Evolutionary conservation across 106 monocot genomes (phyloP).

Genomic region (Ottelia alismoides): DNA sequence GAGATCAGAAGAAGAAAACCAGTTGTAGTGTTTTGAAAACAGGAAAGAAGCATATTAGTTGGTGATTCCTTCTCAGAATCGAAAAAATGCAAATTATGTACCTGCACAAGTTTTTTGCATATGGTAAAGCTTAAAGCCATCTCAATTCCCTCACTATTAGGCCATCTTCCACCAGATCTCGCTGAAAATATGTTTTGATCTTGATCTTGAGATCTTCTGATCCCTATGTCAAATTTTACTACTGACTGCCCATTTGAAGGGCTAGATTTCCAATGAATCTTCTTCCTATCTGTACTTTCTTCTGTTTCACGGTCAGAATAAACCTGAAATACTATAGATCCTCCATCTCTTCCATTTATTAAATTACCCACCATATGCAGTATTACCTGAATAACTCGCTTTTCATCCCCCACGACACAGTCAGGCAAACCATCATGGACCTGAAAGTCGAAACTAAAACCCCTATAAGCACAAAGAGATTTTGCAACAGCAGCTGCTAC

Average conservation of each 20-base stretch:
- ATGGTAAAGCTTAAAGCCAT: constrained; percentile 42
- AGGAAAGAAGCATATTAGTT: too few species aligned
- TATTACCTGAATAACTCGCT: constrained; percentile 54
- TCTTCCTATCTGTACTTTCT: constrained; percentile 18
- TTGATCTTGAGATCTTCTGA: constrained; percentile 12
- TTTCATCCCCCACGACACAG: constrained; percentile 51
- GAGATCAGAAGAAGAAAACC: too few species aligned
- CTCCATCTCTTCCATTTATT: constrained; percentile 24
- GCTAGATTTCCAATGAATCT: constrained; percentile 36
- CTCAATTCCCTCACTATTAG: constrained; percentile 21
- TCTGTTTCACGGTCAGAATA: constrained; percentile 9
- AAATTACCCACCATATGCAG: constrained; percentile 40
- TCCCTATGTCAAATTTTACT: constrained; percentile 45
- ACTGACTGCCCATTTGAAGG: constrained; percentile 21
- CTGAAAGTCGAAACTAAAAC: constrained; percentile 39
- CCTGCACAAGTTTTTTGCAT: constrained; percentile 63
- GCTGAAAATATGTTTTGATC: too few species aligned
- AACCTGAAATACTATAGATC: constrained; percentile 28
- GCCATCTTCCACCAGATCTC: background rate
- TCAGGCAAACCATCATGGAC: constrained; percentile 33
- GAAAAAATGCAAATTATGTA: constrained; percentile 3
- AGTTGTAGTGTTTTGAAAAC: too few species aligned
- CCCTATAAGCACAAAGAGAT: constrained; percentile 42
- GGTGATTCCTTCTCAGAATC: too few species aligned
- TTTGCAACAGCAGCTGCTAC: constrained; percentile 35